Percentiles rank a stretch among this genome's conserved stretches.
Conservation (phyloP, 108 stramenopile species). For the Nannochloropsis granulata region DNA sequence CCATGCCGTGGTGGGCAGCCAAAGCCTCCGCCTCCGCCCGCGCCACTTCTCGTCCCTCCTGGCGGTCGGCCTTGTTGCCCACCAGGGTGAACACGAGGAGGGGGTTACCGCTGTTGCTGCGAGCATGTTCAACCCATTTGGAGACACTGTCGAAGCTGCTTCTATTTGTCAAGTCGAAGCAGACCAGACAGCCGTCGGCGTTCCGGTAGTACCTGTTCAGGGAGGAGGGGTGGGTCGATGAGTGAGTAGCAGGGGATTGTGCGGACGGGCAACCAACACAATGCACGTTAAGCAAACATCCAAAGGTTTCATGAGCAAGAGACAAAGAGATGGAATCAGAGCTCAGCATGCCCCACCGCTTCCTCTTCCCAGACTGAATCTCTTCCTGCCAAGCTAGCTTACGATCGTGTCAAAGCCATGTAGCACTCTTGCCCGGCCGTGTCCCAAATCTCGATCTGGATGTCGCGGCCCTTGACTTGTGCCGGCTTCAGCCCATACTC, state of each 20-base stretch:
- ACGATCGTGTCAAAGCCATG: conserved; percentile 8
- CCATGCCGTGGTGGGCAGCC: not conserved
- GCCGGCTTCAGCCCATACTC: conserved; percentile 29
- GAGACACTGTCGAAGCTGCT: conserved; percentile 22
- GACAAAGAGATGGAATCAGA: no score
- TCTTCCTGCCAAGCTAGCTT: no score
- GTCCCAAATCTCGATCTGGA: conserved; percentile 41
- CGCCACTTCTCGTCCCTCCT: not conserved
- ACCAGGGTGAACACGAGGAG: conserved; percentile 30
- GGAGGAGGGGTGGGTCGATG: not conserved
- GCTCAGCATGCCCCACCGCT: no score
- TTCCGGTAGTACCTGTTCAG: conserved; percentile 20
- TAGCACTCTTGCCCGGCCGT: conserved; percentile 34
- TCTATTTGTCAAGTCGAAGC: conserved; percentile 34
- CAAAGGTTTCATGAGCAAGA: no score
- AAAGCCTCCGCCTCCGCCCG: not conserved
- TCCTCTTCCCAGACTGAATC: no score
- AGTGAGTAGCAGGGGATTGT: not conserved
- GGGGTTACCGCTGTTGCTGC: conserved; percentile 20
- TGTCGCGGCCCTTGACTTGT: not conserved
- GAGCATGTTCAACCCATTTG: conserved; percentile 20
- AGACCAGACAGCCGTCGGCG: conserved; percentile 29
- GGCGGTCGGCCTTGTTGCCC: conserved; percentile 36
- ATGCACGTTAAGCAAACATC: no score
- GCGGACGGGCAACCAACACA: not conserved